Evolutionary conservation across 371 early-diverging fungal genomes (phyloP), one percentile per base, ranked within the genome.

Genomic region (Apophysomyces ossiformis): DNA sequence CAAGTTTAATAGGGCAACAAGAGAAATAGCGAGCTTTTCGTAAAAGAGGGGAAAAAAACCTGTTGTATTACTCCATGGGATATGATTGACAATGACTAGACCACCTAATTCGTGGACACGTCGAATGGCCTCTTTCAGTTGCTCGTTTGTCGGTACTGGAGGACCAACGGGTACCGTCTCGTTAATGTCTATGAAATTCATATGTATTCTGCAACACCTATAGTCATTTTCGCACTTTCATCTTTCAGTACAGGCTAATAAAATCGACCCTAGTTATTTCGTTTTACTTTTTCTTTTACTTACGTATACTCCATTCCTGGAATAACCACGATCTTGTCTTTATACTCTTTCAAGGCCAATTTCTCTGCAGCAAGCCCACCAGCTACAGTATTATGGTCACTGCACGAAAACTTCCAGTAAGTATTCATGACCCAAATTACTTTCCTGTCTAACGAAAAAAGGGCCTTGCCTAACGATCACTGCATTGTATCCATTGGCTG

Each of bases 121-220:
- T 35, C 76, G 67, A 38, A 92, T 92, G 1, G 82, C 88, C 36
- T 69, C 63, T 68, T 84, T 79, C 13, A 92, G 61, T 11, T 92
- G 83, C 37, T 88, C 83, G 64, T 92, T 87, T 18, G 86, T 81
- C 1, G 93, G 93, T 36, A 73, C 77, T 9, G 89, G 85, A 7
- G 86, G 77, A 9, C 73, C 83, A 38, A 84, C 69, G 0, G 85
- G 78, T 16, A 92, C 74, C 0, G 89, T 84, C 65, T 86, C 83
- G 64, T 89, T 90, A 54, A 92, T 89, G n/a, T 87, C 88, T 32
- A 92, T 82, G 37, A 92, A 78, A 61, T 90, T 89, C 93, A 92
- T 90, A 66, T 92, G 93, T 21, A 92, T 81, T 0, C 92, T 83
- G 69, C 92, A 92, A 47, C 87, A 88, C 12, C 85, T 87, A 59